Evolutionary conservation across 305 asterid genomes (phyloP), one percentile per base, ranked within the genome.

Genomic region (Nicotiana rustica): DNA sequence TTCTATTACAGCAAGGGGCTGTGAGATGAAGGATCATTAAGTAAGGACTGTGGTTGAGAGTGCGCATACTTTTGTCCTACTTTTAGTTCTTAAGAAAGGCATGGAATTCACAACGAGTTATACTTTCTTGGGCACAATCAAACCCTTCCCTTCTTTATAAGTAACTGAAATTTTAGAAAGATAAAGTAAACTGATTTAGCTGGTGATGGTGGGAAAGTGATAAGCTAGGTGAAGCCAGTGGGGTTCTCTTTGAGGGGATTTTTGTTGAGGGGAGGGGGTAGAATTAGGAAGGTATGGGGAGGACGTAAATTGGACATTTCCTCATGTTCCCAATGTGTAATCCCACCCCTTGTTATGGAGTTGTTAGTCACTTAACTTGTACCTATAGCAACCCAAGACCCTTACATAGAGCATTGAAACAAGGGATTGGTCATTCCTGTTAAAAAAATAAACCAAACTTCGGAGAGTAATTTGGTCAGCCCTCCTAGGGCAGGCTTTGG

Each of bases 1-100:
- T 18, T 69, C 59, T 69, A 41, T 69, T 18, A 41, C 21, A 69
- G 33, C 77, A 69, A 69, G 77, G 78, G 47, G 59, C 21, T 70
- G 47, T 70, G 78, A 49, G 78, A 69, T 1, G 33, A 19, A 33
- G 78, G 18, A 41, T 70, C 0, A 15, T 44, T 5, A 44, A 70
- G 35, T n/a, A 41, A 14, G 35, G 59, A 19, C 78, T 18, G 47
- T 19, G 78, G 59, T 41, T 41, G 78, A 55, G 35, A 18, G 59
- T 4, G 78, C 35, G 18, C 79, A 71, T 44, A 71, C 79, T 1
- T 21, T 70, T 71, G 38, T 71, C 61, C 79, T 71, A 47, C 21
- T 21, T 71, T 71, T 14, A 36, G 56, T 47, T 47, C 62, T 21
- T 47, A 61, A 47, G 14, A 13, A 12, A 47, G 41, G 19, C 41